Conservation (phyloP, 768 basidiomycete species). For the Leccinum arenicola region DNA sequence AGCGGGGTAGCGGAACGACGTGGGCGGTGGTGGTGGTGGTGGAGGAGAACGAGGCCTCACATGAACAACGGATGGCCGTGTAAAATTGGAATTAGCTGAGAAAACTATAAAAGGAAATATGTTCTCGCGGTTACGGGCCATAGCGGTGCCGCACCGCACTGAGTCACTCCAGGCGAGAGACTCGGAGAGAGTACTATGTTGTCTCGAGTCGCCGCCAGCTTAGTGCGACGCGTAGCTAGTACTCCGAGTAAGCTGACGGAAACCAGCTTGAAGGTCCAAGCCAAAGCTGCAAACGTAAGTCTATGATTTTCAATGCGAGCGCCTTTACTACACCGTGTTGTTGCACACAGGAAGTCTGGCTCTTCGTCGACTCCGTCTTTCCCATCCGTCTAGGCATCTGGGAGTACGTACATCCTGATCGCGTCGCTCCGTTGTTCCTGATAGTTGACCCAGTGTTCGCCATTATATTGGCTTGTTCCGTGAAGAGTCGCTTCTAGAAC, state of each 20-base stretch:
- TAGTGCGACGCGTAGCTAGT: constrained; percentile 3
- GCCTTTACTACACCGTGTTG: constrained; percentile 6
- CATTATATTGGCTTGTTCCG: constrained; percentile 60
- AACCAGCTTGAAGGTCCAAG: background rate
- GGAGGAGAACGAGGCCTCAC: constrained; percentile 21
- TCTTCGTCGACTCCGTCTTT: constrained; percentile 78
- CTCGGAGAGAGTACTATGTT: constrained; percentile 11
- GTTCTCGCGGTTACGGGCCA: constrained; percentile 8
- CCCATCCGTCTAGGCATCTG: constrained; percentile 67
- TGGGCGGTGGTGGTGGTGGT: constrained; percentile 19
- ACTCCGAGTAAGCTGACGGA: constrained; percentile 7
- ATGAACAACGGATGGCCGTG: constrained; percentile 3
- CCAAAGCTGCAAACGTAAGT: constrained; percentile 19
- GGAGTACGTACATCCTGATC: constrained; percentile 53
- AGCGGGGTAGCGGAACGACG: constrained; percentile 19
- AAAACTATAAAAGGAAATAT: constrained; percentile 7
- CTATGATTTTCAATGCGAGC: constrained; percentile 7
- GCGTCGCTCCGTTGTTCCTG: background rate
- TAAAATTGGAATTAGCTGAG: constrained; percentile 16
- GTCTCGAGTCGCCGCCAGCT: constrained; percentile 10
- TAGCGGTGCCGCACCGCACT: background rate
- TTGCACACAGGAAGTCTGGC: constrained; percentile 47
- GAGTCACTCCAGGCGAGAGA: background rate
- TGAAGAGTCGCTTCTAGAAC: constrained; percentile 53
- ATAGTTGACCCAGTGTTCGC: constrained; percentile 49